Conservation (phyloP, 768 basidiomycete species). For the Clitopilus hobsonii region DNA sequence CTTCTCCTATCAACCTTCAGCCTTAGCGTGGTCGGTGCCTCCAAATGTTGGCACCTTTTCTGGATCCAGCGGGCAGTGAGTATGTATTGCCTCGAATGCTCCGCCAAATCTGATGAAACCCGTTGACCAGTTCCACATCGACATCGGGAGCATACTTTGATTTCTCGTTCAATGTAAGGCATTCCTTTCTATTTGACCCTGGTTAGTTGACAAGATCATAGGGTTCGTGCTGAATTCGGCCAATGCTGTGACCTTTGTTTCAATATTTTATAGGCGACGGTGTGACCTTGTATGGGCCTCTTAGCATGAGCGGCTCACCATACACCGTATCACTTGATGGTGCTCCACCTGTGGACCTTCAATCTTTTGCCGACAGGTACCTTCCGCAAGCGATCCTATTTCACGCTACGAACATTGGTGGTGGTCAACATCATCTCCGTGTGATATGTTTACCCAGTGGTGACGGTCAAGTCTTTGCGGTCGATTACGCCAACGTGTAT, state of each 20-base stretch:
- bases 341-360: not conserved
- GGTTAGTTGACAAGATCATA: too few species aligned
- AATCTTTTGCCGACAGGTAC: not conserved
- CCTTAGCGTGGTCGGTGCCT: constrained; percentile 27
- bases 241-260: too few species aligned
- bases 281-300: not conserved
- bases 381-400: not conserved
- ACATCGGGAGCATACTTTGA: too few species aligned
- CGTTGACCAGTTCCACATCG: too few species aligned
- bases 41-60: constrained; percentile 31
- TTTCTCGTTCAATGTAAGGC: too few species aligned
- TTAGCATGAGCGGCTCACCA: not conserved
- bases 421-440: not conserved
- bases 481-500: not conserved
- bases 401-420: not conserved
- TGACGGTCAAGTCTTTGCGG: not conserved
- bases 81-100: not conserved
- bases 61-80: constrained; percentile 35
- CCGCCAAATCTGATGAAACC: too few species aligned
- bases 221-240: too few species aligned
- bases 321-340: not conserved
- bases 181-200: too few species aligned
- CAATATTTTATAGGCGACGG: too few species aligned
- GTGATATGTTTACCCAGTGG: not conserved
- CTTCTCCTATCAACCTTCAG: constrained; percentile 29